These are phyloP conservation scores for Amphicarpaea edgeworthii DNA, from an alignment of 306 rosid species.

Conservation along the genomic window DNA sequence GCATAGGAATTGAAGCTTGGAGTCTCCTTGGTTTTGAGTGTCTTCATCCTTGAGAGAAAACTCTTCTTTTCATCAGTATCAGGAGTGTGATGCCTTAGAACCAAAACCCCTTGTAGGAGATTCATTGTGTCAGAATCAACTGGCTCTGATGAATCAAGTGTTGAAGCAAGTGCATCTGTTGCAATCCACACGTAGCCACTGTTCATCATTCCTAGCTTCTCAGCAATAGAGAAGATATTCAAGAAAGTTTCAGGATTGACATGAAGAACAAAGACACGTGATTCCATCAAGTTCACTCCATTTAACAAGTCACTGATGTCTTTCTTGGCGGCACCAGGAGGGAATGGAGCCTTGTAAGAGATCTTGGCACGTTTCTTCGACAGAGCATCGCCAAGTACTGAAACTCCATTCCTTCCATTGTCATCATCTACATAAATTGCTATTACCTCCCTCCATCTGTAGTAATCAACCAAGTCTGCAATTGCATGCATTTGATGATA, in stretches of 20 bases:
- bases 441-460: slow-evolving; percentile 82
- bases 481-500: slow-evolving; percentile 82
- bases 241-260: slow-evolving; percentile 93
- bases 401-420: slow-evolving; percentile 82
- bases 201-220: slow-evolving; percentile 75
- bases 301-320: slow-evolving; percentile 65
- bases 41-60: slow-evolving; percentile 60
- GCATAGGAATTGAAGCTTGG: slow-evolving; percentile 82
- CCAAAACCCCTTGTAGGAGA: slow-evolving; percentile 85
- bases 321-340: slow-evolving; percentile 60
- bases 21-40: slow-evolving; percentile 49
- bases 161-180: slow-evolving; percentile 93
- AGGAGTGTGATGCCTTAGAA: slow-evolving; percentile 82
- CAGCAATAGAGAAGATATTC: slow-evolving; percentile 66
- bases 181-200: slow-evolving; percentile 91
- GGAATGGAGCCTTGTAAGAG: slow-evolving; percentile 78
- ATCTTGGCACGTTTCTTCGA: slow-evolving; percentile 77
- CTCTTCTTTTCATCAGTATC: slow-evolving; percentile 65
- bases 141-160: slow-evolving; percentile 65
- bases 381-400: slow-evolving; percentile 79
- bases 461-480: slow-evolving; percentile 71
- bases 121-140: slow-evolving; percentile 55
- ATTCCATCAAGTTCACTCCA: slow-evolving; percentile 85
- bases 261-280: slow-evolving; percentile 87
- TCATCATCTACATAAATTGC: slow-evolving; percentile 95